Evolutionary conservation across 176 grass and related monocot genomes (phyloP).

Genomic region (Thalia dealbata): DNA sequence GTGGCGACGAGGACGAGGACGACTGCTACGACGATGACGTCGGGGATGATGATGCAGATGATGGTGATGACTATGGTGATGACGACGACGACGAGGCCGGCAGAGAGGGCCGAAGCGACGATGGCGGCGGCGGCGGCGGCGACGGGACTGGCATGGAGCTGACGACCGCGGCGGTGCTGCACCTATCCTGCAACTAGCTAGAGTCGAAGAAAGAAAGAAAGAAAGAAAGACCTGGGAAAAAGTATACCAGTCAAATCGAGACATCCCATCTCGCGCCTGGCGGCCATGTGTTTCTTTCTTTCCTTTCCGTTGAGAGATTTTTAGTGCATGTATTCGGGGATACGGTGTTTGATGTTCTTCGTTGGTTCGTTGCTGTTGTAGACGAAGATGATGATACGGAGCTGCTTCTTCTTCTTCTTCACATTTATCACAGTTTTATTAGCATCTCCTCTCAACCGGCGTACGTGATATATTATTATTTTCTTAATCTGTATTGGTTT

Average conservation of each 20-base stretch:
- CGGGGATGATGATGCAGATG: no score
- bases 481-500: background rate
- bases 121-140: background rate
- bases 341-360: background rate
- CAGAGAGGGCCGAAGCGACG: background rate
- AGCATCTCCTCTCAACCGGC: background rate
- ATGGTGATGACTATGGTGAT: no score
- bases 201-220: background rate
- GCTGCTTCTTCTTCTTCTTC: no score
- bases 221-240: background rate
- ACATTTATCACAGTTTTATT: background rate
- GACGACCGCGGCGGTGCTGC: conserved; percentile 22
- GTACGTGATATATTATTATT: background rate
- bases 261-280: background rate
- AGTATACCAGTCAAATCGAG: background rate
- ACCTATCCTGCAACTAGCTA: conserved; percentile 33
- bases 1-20: conserved; percentile 12
- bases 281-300: background rate
- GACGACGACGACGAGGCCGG: conserved; percentile 4
- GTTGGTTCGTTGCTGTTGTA: background rate
- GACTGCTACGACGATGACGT: background rate
- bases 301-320: background rate
- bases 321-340: background rate
- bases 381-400: no score
- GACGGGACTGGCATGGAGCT: background rate